Conservation (phyloP, 495 filamentous ascomycete genomes). For the Terfezia boudieri region DNA sequence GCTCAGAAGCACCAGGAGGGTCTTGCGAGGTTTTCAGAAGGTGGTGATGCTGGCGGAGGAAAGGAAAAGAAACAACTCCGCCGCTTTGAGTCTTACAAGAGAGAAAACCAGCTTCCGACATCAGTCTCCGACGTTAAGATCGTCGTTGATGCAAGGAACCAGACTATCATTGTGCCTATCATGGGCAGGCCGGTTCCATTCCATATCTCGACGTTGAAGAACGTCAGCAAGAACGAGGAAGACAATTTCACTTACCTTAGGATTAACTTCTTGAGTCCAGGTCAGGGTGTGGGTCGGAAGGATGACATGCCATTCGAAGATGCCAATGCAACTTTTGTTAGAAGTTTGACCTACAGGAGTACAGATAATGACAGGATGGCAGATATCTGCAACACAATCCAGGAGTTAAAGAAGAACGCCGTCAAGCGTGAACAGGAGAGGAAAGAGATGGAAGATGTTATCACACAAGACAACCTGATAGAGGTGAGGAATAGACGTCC, state of each 20-base stretch:
- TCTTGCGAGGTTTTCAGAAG: conserved; percentile 50
- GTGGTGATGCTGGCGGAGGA: conserved; percentile 49
- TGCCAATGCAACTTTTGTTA: conserved; percentile 78
- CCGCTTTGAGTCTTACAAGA: conserved; percentile 95
- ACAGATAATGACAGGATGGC: conserved; percentile 70
- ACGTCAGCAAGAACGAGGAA: conserved; percentile 84
- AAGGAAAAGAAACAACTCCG: conserved; percentile 98
- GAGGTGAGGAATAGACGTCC: conserved; percentile 84
- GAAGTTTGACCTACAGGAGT: conserved; percentile 83
- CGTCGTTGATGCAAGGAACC: conserved; percentile 72
- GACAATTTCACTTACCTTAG: conserved; percentile 81
- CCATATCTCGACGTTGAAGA: conserved; percentile 98
- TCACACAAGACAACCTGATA: conserved; percentile 91
- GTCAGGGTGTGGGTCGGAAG: conserved; percentile 91
- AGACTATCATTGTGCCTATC: conserved; percentile 77
- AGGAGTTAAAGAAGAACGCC: conserved; percentile 76
- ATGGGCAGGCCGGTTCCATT: conserved; percentile 97
- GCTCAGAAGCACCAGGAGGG: conserved; percentile 75
- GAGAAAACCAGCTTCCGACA: conserved; percentile 78
- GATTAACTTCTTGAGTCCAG: conserved; percentile 93
- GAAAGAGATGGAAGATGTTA: conserved; percentile 99
- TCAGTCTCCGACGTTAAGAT: conserved; percentile 67
- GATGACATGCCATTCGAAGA: conserved; percentile 94
- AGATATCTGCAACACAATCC: conserved; percentile 72
- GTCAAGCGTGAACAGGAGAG: conserved; percentile 88